Evolutionary conservation across 768 basidiomycete species (phyloP).

Genomic region (Hypholoma sublateritium): DNA sequence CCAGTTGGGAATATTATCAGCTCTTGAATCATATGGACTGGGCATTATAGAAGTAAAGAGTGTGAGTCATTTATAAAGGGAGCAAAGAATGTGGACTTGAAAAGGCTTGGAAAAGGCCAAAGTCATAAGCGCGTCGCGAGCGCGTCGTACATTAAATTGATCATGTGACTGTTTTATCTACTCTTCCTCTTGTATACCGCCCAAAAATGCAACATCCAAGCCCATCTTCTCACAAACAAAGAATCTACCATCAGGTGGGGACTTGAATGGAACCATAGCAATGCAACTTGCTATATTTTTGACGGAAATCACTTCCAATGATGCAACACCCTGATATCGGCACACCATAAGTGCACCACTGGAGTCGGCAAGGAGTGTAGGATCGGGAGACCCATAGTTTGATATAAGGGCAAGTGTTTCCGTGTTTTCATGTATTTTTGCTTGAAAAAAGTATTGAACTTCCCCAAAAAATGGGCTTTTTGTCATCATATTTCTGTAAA

Average conservation of each 20-base stretch:
- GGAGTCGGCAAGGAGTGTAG: background rate
- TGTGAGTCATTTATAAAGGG: no score
- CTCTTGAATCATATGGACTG: no score
- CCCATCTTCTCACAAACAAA: background rate
- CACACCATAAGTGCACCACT: background rate
- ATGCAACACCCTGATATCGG: background rate
- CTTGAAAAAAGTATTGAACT: conserved; percentile 19
- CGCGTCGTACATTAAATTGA: no score
- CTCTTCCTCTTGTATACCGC: background rate
- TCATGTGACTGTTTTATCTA: no score
- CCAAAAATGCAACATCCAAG: background rate
- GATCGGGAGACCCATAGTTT: background rate
- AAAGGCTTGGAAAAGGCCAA: no score
- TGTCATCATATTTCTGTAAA: background rate
- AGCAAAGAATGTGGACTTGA: no score
- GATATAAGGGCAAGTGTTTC: conserved; percentile 12
- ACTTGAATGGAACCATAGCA: conserved; percentile 3
- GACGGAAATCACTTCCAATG: background rate
- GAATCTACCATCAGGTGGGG: no score
- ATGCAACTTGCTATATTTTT: background rate
- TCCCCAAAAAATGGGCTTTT: conserved; percentile 9
- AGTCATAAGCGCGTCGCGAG: no score
- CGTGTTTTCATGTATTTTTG: background rate
- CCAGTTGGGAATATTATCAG: no score
- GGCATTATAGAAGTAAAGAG: no score